phyloP scores from a whole-genome alignment of 805 yeast genomes.

The Komagataella pseudopastoris region DNA sequence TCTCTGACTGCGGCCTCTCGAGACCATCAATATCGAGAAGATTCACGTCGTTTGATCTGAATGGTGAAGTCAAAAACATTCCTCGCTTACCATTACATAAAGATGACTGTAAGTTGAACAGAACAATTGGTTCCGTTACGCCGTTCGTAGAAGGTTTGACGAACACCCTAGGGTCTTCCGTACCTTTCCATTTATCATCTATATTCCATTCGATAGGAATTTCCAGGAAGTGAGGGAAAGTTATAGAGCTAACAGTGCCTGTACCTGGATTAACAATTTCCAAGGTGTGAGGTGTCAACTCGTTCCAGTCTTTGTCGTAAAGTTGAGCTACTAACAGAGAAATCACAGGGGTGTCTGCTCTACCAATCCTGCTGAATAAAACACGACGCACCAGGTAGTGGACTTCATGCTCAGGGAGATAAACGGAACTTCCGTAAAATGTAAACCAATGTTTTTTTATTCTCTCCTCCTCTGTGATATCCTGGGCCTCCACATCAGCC shows the following conservation, averaged over 20 bases:
- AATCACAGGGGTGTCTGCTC: conserved; percentile 2
- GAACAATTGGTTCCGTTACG: conserved; percentile 23
- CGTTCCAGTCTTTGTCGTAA: conserved; percentile 24
- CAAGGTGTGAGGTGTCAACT: conserved; percentile 8
- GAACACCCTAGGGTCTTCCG: conserved; percentile 27
- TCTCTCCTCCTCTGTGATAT: neutral
- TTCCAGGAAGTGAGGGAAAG: conserved; percentile 2
- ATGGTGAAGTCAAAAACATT: conserved; percentile 7
- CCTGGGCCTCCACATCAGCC: neutral
- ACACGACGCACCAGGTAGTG: conserved; percentile 25
- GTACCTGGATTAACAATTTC: neutral
- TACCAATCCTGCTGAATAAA: conserved; percentile 12
- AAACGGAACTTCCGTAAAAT: conserved; percentile 12
- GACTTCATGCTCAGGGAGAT: conserved; percentile 27
- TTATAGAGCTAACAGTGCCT: neutral
- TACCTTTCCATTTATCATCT: conserved; percentile 13
- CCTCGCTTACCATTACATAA: conserved; percentile 4
- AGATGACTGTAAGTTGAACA: conserved; percentile 15
- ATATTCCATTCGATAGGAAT: neutral
- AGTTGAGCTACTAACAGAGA: conserved; percentile 15
- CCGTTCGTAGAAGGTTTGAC: conserved; percentile 13
- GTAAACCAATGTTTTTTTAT: conserved; percentile 3
- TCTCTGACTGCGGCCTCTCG: conserved; percentile 4
- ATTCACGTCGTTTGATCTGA: conserved; percentile 2
- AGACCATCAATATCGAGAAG: conserved; percentile 3